Conservation (phyloP, 768 basidiomycete species). For the Phlebiopsis gigantea region DNA sequence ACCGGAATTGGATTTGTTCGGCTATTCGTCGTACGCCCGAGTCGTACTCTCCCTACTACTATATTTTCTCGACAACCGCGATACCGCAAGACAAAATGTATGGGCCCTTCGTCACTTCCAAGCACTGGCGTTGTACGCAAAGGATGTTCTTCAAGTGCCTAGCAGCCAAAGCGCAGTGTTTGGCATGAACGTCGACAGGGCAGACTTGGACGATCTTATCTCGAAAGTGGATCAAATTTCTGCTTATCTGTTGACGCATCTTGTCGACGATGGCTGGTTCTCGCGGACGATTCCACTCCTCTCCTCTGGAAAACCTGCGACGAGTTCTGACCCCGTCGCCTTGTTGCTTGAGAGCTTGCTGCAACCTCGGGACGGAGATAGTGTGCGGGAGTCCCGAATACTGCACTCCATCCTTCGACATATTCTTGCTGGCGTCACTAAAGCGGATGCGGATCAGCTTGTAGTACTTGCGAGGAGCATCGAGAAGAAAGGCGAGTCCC, state of each 20-base stretch:
- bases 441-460: slow-evolving; percentile 74
- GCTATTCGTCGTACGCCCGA: slow-evolving; percentile 63
- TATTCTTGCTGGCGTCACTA: slow-evolving; percentile 51
- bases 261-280: slow-evolving; percentile 48
- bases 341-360: slow-evolving; percentile 31
- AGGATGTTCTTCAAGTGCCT: slow-evolving; percentile 55
- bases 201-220: slow-evolving; percentile 36
- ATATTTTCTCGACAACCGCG: slow-evolving; percentile 52
- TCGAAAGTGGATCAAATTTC: slow-evolving; percentile 45
- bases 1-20: slow-evolving; percentile 37
- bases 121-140: slow-evolving; percentile 53
- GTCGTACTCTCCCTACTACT: slow-evolving; percentile 50
- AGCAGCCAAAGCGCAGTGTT: slow-evolving; percentile 46
- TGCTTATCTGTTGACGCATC: slow-evolving; percentile 57
- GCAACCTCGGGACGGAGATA: slow-evolving; percentile 27
- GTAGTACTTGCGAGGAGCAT: slow-evolving; percentile 59
- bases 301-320: slow-evolving; percentile 19
- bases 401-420: slow-evolving; percentile 57
- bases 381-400: slow-evolving; percentile 53
- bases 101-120: slow-evolving; percentile 72
- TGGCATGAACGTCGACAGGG: slow-evolving; percentile 28
- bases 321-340: slow-evolving; percentile 25
- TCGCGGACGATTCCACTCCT: slow-evolving; percentile 32
- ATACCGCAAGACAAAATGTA: slow-evolving; percentile 48
- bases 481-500: slow-evolving; percentile 52